Evolutionary conservation across 768 basidiomycete genomes (phyloP), one percentile per base, ranked within the genome.

Genomic region (Mrakia blollopis): DNA sequence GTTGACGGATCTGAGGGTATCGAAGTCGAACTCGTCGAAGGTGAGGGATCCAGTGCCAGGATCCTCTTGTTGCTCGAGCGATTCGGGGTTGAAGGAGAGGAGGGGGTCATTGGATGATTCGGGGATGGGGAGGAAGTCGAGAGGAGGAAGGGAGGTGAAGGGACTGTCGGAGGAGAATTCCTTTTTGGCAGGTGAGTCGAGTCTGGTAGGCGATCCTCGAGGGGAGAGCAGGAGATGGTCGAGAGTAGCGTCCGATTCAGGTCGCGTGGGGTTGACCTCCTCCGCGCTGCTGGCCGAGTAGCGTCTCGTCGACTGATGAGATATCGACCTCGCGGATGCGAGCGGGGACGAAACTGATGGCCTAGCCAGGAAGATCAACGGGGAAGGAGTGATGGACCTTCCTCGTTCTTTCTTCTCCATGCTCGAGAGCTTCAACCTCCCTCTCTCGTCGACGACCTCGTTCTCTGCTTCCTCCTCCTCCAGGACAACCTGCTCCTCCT

Each of bases 361-460:
- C 6, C 47, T 50, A 18, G 47, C 47, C 3, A 60, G 71, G 52
- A 60, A 57, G 52, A 54, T 50, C 50, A 60, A 54, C 16, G 71
- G 50, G 23, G 71, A 72, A 21, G 52, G 35, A n/a, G 32, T 39
- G 5, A 52, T 57, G 21, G 71, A 72, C 11, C 50, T 47, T 18
- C 69, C 69, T 47, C 69, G 44, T 28, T 47, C 65, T n/a, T 39
- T 68, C 65, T 37, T 39, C 65, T 41, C 37, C 65, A n/a, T n/a
- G 21, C 65, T 37, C 25, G 65, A 37, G 25, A 68, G 65, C 25
- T 39, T 37, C 13, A 68, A 23, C 23, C 65, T 16, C 1, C 65
- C 65, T 25, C 65, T 21, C 13, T 68, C 10, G 65, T 68, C 65
- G 69, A 71, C 69, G n/a, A 54, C 21, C 69, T 52, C 28, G 14